Conservation (phyloP, 148 eudicot genomes). For the Heliamphora exappendiculata region DNA sequence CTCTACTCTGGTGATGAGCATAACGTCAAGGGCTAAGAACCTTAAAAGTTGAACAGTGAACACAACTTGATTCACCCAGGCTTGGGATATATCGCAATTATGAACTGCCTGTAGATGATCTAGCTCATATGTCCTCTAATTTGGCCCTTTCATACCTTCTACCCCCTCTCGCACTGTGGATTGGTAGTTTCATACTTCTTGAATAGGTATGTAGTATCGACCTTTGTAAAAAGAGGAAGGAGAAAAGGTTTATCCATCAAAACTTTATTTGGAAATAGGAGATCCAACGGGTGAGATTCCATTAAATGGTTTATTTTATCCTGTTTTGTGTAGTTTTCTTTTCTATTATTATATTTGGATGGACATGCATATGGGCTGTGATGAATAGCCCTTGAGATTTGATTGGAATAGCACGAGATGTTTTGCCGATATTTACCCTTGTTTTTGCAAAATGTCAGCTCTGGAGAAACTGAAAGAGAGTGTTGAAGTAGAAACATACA, state of each 20-base stretch:
- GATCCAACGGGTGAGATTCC: not conserved
- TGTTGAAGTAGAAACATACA: conserved; percentile 42
- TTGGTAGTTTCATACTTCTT: not conserved
- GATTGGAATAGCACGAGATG: not conserved
- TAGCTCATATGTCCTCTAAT: not conserved
- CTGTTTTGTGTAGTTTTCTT: not conserved
- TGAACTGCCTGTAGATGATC: not conserved
- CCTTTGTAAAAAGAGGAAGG: no score
- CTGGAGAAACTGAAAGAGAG: conserved; percentile 56
- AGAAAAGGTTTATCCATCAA: no score
- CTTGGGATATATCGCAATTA: no score
- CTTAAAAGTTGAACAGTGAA: no score
- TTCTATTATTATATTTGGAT: not conserved
- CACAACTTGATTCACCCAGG: no score
- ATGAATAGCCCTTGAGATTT: not conserved
- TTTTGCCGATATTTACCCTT: not conserved
- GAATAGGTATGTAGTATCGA: no score
- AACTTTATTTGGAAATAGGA: not conserved
- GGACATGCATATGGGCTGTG: not conserved
- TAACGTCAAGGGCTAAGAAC: not conserved
- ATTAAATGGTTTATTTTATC: not conserved
- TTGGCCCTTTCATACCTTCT: not conserved
- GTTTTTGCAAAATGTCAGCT: conserved; percentile 34
- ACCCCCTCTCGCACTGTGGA: not conserved
- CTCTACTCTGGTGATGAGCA: not conserved